Conservation (phyloP, 1,284 basidiomycete species). For the Sutorius eximius region DNA sequence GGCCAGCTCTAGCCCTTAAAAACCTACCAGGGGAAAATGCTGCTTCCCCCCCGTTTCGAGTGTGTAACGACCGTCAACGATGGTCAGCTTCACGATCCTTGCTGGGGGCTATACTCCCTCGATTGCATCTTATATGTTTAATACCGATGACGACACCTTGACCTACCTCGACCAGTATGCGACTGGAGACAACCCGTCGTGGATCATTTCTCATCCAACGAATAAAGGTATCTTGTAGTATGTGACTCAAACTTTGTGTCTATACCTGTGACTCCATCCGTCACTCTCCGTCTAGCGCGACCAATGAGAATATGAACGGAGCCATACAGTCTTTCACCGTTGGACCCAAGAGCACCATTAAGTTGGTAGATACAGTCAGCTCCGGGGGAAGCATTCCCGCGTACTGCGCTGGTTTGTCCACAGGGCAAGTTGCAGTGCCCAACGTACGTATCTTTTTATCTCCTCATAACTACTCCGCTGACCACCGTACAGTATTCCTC, state of each 20-base stretch:
- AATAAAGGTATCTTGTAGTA: conserved; percentile 57
- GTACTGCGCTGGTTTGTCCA: conserved; percentile 50
- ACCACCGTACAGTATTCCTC: conserved; percentile 46
- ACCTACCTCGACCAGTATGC: conserved; percentile 31
- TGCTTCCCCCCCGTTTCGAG: background rate
- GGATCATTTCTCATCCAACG: conserved; percentile 45
- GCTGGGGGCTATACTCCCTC: conserved; percentile 49
- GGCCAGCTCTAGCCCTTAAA: background rate
- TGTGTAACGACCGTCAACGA: conserved; percentile 15
- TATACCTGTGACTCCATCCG: background rate
- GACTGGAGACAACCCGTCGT: conserved; percentile 39
- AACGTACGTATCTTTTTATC: conserved; percentile 42
- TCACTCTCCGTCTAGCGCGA: conserved; percentile 42
- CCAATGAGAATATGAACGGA: conserved; percentile 54
- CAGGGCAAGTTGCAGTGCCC: conserved; percentile 58
- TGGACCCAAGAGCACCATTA: conserved; percentile 43
- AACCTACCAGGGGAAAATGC: background rate
- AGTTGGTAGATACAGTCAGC: conserved; percentile 45
- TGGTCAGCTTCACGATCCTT: conserved; percentile 53
- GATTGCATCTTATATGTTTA: conserved; percentile 47
- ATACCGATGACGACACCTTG: conserved; percentile 39
- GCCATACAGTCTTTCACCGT: conserved; percentile 60
- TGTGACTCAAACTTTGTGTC: conserved; percentile 10
- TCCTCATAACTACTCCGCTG: background rate
- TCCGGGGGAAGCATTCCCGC: conserved; percentile 56